phyloP scores from a whole-genome alignment of 2,329 filamentous ascomycete genomes.

The Penicillium italicum region DNA sequence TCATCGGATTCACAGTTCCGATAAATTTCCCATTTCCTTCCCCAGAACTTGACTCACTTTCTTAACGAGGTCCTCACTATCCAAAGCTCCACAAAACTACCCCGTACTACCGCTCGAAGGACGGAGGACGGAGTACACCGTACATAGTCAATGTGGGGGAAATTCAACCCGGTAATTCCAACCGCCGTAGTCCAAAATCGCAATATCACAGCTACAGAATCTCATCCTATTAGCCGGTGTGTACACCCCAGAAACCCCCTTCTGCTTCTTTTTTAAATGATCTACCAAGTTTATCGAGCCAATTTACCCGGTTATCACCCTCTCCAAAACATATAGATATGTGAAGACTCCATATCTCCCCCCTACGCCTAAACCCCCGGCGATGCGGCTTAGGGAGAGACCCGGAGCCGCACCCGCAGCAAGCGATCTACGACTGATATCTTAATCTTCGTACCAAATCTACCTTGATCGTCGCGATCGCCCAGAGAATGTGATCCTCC shows the following conservation, averaged over 20 bases:
- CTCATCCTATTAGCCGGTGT: not conserved
- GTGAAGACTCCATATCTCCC: not conserved
- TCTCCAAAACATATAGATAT: not conserved
- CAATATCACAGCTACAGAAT: not conserved
- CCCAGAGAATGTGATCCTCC: conserved; percentile 7
- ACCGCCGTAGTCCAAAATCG: not conserved
- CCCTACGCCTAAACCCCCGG: conserved; percentile 15
- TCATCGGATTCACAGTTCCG: conserved; percentile 12
- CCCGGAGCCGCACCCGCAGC: not conserved
- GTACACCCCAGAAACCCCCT: not conserved
- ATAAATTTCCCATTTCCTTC: not conserved
- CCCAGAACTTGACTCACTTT: conserved; percentile 11
- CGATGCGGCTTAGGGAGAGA: conserved; percentile 1
- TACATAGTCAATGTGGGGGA: not conserved
- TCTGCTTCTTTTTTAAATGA: not conserved
- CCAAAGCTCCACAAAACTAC: not conserved
- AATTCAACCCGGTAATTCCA: not conserved
- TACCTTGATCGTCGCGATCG: conserved; percentile 5
- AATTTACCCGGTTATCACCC: conserved; percentile 15
- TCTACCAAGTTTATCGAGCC: conserved; percentile 11
- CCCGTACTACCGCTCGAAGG: not conserved
- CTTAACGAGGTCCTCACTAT: conserved; percentile 1
- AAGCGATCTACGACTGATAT: conserved; percentile 10
- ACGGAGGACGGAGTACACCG: not conserved
- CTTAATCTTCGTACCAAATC: conserved; percentile 4